Conservation (phyloP, 78 protist species). For the Protostelium mycophagum region DNA sequence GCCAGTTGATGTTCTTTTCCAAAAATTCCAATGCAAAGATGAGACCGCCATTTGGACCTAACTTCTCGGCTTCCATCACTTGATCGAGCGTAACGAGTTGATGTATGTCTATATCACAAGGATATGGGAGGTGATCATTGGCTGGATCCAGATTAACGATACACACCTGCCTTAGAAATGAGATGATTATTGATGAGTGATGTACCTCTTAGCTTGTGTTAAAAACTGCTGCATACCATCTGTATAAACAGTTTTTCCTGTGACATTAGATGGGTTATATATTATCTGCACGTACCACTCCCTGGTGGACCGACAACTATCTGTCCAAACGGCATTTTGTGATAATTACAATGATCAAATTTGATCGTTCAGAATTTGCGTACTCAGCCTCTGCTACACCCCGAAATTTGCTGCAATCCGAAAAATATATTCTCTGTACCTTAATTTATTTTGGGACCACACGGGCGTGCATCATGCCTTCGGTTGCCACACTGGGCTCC, state of each 20-base stretch:
- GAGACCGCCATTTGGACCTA: conserved; percentile 97
- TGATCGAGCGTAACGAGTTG: conserved; percentile 63
- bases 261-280: not conserved
- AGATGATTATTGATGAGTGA: not conserved
- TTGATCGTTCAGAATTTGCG: no score
- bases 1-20: conserved; percentile 89
- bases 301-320: conserved; percentile 97
- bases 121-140: conserved; percentile 84
- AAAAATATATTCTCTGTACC: no score
- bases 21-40: conserved; percentile 87
- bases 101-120: conserved; percentile 59
- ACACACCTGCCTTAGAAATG: conserved; percentile 28
- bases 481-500: no score
- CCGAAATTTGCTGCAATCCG: no score
- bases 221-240: conserved; percentile 77
- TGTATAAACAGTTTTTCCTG: conserved; percentile 95
- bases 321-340: conserved; percentile 80
- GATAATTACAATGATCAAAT: no score
- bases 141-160: conserved; percentile 96
- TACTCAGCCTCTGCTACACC: no score
- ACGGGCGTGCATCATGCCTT: no score
- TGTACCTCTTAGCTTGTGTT: conserved; percentile 16
- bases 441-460: no score
- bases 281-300: conserved; percentile 19
- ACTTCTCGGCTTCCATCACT: conserved; percentile 61